A percentile compares a stretch with the other conserved stretches of the same genome.
These are phyloP conservation scores for Trematosphaeria pertusa DNA, from an alignment of 2,329 filamentous ascomycete genomes.

Conservation along the genomic window DNA sequence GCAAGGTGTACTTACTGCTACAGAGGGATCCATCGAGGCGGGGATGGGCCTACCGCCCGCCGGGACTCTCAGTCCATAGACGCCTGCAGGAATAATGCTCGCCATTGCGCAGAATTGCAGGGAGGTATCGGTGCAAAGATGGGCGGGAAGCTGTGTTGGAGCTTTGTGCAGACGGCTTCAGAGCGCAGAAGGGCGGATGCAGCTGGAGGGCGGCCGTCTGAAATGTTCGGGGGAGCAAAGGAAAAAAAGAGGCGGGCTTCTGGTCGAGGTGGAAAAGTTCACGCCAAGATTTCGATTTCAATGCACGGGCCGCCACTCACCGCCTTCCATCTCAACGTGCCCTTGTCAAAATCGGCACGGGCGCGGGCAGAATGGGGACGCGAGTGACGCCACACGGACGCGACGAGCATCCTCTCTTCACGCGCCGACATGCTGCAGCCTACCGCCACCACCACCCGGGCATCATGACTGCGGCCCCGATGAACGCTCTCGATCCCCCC, in stretches of 20 bases:
- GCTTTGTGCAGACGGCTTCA: constrained; percentile 7
- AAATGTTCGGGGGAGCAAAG: constrained; percentile 14
- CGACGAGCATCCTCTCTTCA: constrained; percentile 13
- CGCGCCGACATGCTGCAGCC: constrained; percentile 13
- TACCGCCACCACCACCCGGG: constrained; percentile 8
- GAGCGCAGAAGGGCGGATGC: constrained; percentile 19
- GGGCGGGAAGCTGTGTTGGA: constrained; percentile 3
- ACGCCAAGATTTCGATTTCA: constrained; percentile 27
- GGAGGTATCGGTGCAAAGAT: constrained; percentile 4
- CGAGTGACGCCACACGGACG: constrained; percentile 23
- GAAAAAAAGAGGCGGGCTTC: constrained; percentile 16
- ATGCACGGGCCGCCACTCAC: constrained; percentile 18
- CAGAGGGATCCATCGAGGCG: constrained; percentile 75
- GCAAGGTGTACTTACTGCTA: constrained; percentile 70
- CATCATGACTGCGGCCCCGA: constrained; percentile 36
- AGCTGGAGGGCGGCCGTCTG: constrained; percentile 28
- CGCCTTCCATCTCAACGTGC: no score
- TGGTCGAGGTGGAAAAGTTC: constrained; percentile 31
- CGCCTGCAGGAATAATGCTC: constrained; percentile 66
- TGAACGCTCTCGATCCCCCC: constrained; percentile 25
- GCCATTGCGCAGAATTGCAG: constrained; percentile 40
- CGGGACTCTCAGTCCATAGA: constrained; percentile 93
- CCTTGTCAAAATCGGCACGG: background rate
- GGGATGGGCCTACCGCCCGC: constrained; percentile 83
- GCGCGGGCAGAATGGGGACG: constrained; percentile 17